phyloP scores from a whole-genome alignment of 2,329 filamentous ascomycete species.

The Xylaria polymorpha region DNA sequence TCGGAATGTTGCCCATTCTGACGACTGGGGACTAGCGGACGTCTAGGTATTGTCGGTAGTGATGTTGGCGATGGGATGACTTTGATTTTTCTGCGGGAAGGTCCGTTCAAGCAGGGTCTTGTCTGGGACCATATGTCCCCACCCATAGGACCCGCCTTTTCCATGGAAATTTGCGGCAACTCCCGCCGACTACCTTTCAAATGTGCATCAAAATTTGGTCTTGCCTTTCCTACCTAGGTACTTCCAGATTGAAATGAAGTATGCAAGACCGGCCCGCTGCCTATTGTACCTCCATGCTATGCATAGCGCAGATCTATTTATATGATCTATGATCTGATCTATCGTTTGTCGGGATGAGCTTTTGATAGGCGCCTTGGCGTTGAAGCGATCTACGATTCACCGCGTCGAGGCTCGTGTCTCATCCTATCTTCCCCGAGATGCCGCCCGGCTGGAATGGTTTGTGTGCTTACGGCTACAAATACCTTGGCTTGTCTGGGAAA shows the following conservation, averaged over 20 bases:
- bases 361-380: background rate
- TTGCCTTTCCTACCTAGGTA: background rate
- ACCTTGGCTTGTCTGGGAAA: background rate
- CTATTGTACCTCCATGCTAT: background rate
- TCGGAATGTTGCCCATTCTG: conserved; percentile 44
- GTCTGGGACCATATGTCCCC: too few relatives aligned
- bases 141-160: too few relatives aligned
- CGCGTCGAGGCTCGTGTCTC: background rate
- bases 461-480: too few relatives aligned
- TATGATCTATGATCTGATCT: too few relatives aligned
- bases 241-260: too few relatives aligned
- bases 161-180: too few relatives aligned
- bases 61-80: conserved; percentile 37
- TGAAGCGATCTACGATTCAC: background rate
- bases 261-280: background rate
- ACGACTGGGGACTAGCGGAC: conserved; percentile 32
- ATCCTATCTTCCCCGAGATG: background rate
- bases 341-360: background rate
- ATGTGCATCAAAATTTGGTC: background rate
- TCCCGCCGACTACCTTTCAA: background rate
- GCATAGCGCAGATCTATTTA: too few relatives aligned
- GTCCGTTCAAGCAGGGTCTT: too few relatives aligned
- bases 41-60: conserved; percentile 32
- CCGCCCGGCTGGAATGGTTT: background rate
- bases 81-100: conserved; percentile 34